These are phyloP conservation scores for Solanum neorickii DNA, from an alignment of 257 asterid genomes.

Conservation along the genomic window DNA sequence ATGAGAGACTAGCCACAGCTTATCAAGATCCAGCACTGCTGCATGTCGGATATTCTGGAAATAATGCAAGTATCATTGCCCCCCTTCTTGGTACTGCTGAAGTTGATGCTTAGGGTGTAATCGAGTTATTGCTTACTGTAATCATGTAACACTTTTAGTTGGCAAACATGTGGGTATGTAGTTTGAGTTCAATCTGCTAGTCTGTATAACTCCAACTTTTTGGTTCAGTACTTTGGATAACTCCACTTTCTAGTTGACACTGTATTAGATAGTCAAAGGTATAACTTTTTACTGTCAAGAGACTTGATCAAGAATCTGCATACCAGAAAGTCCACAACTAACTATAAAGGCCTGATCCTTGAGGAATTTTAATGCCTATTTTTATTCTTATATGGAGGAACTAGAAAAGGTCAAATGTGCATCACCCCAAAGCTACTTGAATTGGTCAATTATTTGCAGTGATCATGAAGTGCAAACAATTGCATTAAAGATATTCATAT, in stretches of 20 bases:
- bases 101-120: not conserved
- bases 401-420: not conserved
- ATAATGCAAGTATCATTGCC: slow-evolving; percentile 29
- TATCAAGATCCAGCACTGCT: slow-evolving; percentile 64
- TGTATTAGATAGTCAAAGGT: not conserved
- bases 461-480: not conserved
- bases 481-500: not conserved
- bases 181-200: not conserved
- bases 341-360: not conserved
- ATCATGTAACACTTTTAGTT: not conserved
- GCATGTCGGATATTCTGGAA: slow-evolving; percentile 20
- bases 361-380: not conserved
- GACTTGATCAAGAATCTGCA: not conserved
- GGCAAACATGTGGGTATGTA: not conserved
- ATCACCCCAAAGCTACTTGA: not conserved
- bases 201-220: not conserved
- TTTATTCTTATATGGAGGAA: not conserved
- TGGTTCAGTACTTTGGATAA: not conserved
- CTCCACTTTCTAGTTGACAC: not conserved
- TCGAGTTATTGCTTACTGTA: not conserved
- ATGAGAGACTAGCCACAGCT: slow-evolving; percentile 46
- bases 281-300: not conserved
- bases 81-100: slow-evolving; percentile 44
- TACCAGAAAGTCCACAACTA: not conserved
- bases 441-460: not conserved